Base-by-base conservation (phyloP, 257 asterid species). In the Pogostemon cablin region DNA sequence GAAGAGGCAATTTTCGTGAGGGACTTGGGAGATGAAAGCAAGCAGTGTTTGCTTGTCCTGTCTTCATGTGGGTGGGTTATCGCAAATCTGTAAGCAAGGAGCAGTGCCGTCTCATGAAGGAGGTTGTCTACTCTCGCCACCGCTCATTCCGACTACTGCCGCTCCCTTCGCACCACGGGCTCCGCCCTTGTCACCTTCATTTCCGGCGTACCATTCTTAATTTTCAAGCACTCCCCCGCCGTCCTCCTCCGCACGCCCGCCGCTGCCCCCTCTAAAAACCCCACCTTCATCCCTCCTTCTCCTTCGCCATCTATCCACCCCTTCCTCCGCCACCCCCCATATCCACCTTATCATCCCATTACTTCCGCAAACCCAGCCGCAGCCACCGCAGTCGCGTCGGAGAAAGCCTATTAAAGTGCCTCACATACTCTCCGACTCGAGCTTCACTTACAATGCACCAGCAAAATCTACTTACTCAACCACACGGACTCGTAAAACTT, bases 401-500 rank as follows among this genome's bases (percentile, higher is more conserved):
- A 81, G 84, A 71, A 85, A 53, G 43, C 38, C 79, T 2, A 1
- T 79, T 85, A 25, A 25, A 25, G 32, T 25, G 32, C 32, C 32
- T 25, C 32, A 25, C 32, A 25, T 25, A 25, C 32, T 90, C 5
- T 87, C 97, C 3, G 91, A 89, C 42, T 88, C 97, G 35, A 88
- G 95, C 76, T 72, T 84, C 79, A 42, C 90, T 4, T 82, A 77
- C 72, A 72, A 82, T 9, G 87, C 91, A 4, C 80, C 81, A 49
- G 82, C 86, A 3, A 76, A 83, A 69, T 83, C 96, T 5, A 85
- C 86, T 3, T 90, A 78, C 60, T 81, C 98, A 0, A 62, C 57
- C 44, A 92, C 96, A 20, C 97, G 1, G 87, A 80, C 47, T 90
- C 97, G 7, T 97, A 87, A 35, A 88, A 75, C 76, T 92, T 87